Base-by-base conservation (phyloP, 306 rosid genomes). In the Rosa lucieae region DNA sequence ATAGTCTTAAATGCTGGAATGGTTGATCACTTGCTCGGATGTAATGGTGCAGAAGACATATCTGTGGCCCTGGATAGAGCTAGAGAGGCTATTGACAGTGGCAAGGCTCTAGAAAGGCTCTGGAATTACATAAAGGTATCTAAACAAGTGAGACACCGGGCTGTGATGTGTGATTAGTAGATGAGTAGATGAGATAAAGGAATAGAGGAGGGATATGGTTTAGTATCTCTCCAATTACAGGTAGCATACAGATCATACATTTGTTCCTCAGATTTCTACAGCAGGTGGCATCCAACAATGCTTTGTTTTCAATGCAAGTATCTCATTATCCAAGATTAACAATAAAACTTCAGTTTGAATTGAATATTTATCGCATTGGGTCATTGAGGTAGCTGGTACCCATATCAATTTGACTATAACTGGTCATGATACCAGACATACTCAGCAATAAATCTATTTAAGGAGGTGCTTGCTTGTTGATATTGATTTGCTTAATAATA, bases 21-120 rank as follows among this genome's bases (percentile, higher is more conserved):
- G 87, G 95, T 91, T 79, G 98, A 95, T 89, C 99, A 92, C 85
- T 88, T 95, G 88, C 90, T 95, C 78, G 96, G 99, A 83, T 90
- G 88, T 86, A 89, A 88, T 83, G 98, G 99, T 59, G 96, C 98
- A 14, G 94, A 91, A 83, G 96, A 91, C 79, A 68, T 95, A 79
- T 84, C 87, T 6, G 79, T 72, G 0, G 92, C 99, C 51, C 79
- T 95, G 53, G 98, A 90, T 82, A 90, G 98, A 86, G 98, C 97
- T 39, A 87, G 98, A 83, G 99, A 92, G 81, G 96, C 93, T 78
- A 92, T 95, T 77, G 97, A 95, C 87, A 92, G 94, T 83, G 97
- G 99, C 77, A 81, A 88, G 74, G 99, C 98, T 81, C 88, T 95
- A 17, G 89, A 89, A 84, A 89, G 90, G 78, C 87, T 95, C 59